A percentile compares a stretch with the other conserved stretches of the same genome.
Conservation (phyloP, 116 monocot species). For the Cymodocea nodosa region DNA sequence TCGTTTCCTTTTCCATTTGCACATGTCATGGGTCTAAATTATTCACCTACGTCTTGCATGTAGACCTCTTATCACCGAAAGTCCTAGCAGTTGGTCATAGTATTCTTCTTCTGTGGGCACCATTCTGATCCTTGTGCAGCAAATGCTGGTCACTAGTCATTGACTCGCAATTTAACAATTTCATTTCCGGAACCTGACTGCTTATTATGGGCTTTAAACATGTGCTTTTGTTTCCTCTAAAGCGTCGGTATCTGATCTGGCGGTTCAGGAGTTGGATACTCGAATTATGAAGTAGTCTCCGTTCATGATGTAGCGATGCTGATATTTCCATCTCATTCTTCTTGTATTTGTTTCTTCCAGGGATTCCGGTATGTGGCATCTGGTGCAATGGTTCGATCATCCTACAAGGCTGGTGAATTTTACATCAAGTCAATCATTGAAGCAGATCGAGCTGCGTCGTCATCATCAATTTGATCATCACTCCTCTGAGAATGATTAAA, state of each 20-base stretch:
- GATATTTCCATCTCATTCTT: background rate
- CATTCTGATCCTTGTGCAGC: too few relatives aligned
- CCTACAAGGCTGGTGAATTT: conserved; percentile 94
- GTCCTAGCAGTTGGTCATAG: too few relatives aligned
- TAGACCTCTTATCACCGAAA: background rate
- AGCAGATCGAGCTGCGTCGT: conserved; percentile 48
- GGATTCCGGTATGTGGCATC: conserved; percentile 92
- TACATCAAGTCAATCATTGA: conserved; percentile 96
- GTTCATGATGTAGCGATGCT: background rate
- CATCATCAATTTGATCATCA: background rate
- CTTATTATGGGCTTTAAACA: background rate
- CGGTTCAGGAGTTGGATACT: background rate
- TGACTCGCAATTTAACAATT: too few relatives aligned
- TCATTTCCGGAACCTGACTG: too few relatives aligned
- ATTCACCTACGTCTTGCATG: background rate
- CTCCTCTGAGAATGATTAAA: background rate
- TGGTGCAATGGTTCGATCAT: conserved; percentile 87
- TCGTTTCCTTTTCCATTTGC: too few relatives aligned
- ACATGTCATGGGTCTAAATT: background rate
- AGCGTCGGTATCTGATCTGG: background rate
- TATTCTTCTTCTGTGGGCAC: too few relatives aligned
- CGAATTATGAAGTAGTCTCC: background rate
- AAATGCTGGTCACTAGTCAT: too few relatives aligned
- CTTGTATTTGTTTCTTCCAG: conserved; percentile 18
- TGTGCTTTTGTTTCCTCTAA: conserved; percentile 1